Base-by-base conservation (phyloP, 345 rosid genomes). In the Salix arbutifolia region DNA sequence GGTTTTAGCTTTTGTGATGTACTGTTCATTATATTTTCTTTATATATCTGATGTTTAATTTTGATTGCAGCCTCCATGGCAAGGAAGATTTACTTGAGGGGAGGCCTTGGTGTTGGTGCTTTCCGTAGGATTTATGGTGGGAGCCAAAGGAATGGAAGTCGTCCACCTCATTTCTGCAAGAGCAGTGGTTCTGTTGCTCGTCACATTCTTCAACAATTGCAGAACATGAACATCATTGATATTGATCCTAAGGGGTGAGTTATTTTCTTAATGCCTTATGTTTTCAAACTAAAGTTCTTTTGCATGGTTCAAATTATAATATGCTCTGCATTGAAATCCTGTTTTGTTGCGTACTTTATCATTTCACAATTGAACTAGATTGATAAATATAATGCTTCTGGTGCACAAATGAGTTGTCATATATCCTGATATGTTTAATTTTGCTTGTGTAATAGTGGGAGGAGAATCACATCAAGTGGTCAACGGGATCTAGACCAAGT, bases 31-130 rank as follows among this genome's bases (percentile, higher is more conserved):
- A 13, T 28, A 2, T 14, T 23, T 44, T 44, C 10, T 9, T 38
- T 38, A 33, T 33, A 31, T 35, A 0, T 21, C 17, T 19, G 13
- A 21, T 77, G 6, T 68, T 44, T n/a, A 48, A 6, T 58, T 16
- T 33, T 44, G 18, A 33, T 76, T 82, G 78, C 82, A 93, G 97
- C 97, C 1, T 93, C 97, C 19, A 94, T 94, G 92, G 97, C 97
- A 12, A 92, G 98, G 88, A 94, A 94, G 84, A 89, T 94, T 67
- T 94, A 92, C 81, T 68, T 94, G 53, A 92, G 96, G 79, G 96
- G 94, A 69, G 98, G 98, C 67, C 96, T 94, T 58, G 98, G 98
- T 23, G 97, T 91, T 38, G 97, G 97, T 82, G 93, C 96, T 74
- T 91, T 93, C 82, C 85, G 87, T 14, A 90, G 97, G 82, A 93